A percentile compares a stretch with the other conserved stretches of the same genome.
Conservation (phyloP, 352 stramenopile genomes). For the Globisporangium mamillatum region DNA sequence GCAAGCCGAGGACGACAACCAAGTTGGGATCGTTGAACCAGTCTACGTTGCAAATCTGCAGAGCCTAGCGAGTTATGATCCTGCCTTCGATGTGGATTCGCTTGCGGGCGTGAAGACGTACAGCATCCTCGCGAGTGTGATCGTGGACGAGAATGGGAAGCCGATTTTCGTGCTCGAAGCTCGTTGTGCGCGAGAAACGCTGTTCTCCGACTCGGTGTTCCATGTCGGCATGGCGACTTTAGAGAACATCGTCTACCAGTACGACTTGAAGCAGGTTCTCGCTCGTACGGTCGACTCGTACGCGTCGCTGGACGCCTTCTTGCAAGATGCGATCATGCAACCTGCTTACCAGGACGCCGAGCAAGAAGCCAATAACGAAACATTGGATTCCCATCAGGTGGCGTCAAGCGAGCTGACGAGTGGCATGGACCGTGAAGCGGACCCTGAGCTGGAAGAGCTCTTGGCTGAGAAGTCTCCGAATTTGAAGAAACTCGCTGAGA, state of each 20-base stretch:
- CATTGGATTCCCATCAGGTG: background rate
- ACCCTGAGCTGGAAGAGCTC: slow-evolving; percentile 27
- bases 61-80: slow-evolving; percentile 34
- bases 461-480: slow-evolving; percentile 33
- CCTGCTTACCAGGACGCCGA: background rate
- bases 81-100: slow-evolving; percentile 43
- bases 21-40: slow-evolving; percentile 20
- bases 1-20: slow-evolving; percentile 7
- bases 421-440: slow-evolving; percentile 20
- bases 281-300: slow-evolving; percentile 27
- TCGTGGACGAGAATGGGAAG: slow-evolving; percentile 47
- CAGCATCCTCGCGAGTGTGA: slow-evolving; percentile 31
- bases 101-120: slow-evolving; percentile 18
- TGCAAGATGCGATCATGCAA: slow-evolving; percentile 27
- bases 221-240: slow-evolving; percentile 47
- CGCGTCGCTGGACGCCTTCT: slow-evolving; percentile 35
- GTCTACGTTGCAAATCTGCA: slow-evolving; percentile 52
- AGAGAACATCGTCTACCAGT: slow-evolving; percentile 67
- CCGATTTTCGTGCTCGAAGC: slow-evolving; percentile 63
- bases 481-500: slow-evolving; percentile 27
- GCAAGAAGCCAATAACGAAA: slow-evolving; percentile 12
- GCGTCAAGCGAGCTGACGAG: slow-evolving; percentile 12
- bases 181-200: slow-evolving; percentile 34
- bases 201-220: slow-evolving; percentile 59
- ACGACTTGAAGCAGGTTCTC: slow-evolving; percentile 48